These are phyloP conservation scores for Kwoniella europaea DNA, from an alignment of 768 basidiomycete species.

Conservation along the genomic window DNA sequence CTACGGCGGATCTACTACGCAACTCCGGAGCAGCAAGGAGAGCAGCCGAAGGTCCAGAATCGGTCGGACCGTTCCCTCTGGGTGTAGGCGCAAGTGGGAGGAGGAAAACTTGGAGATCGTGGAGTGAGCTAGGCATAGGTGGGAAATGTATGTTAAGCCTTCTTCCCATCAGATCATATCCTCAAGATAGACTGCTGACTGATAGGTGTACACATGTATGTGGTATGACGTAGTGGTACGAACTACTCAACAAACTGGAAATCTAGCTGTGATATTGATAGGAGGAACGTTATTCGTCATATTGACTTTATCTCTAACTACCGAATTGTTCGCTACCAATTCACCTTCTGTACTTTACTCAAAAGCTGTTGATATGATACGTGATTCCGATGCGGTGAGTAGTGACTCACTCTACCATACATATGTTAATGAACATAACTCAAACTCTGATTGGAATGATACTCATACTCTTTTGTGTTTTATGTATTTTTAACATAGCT, in stretches of 20 bases:
- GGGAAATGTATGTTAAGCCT: constrained; percentile 49
- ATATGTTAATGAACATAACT: no score
- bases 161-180: not conserved
- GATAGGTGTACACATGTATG: no score
- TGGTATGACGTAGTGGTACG: constrained; percentile 39
- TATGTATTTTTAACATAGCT: constrained; percentile 36
- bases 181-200: no score
- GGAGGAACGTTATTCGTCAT: constrained; percentile 55
- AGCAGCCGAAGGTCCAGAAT: constrained; percentile 24
- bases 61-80: constrained; percentile 54
- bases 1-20: constrained; percentile 28
- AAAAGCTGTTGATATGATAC: constrained; percentile 55
- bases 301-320: constrained; percentile 52
- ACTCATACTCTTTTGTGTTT: not conserved
- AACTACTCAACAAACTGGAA: constrained; percentile 55
- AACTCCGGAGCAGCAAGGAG: constrained; percentile 24
- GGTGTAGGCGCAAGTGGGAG: constrained; percentile 54
- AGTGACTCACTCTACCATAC: not conserved
- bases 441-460: no score
- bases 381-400: constrained; percentile 53
- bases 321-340: constrained; percentile 57
- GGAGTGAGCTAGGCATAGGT: constrained; percentile 52
- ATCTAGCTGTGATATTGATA: constrained; percentile 53
- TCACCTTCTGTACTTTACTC: constrained; percentile 56
- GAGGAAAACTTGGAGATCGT: constrained; percentile 52